Base-by-base conservation (phyloP, 805 yeast species). In the Lipomyces yamanashiensis region DNA sequence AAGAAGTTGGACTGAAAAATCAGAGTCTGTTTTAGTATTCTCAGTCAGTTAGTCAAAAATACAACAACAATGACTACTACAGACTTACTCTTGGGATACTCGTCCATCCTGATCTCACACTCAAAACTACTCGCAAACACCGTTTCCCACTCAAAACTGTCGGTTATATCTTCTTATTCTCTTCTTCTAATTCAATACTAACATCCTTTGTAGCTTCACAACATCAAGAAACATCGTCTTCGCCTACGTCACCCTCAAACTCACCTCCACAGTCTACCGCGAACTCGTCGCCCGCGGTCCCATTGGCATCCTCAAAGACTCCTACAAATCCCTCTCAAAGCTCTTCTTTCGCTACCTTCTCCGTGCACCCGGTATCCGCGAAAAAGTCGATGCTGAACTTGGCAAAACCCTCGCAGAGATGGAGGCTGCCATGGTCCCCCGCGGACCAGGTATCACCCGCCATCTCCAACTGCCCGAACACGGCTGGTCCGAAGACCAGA, bases 331-430 rank as follows among this genome's bases (percentile, higher is more conserved):
- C 13, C 52, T 59, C 5, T 62, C 63, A 6, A 40, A 63, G 17
- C 33, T 43, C 12, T 40, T 75, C 23, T 72, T 72, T 54, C 52
- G 45, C 17, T 15, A 72, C 5, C 61, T 79, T 63, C 60, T 74
- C 44, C 40, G 74, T 0, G 75, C 87, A 6, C 92, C 92, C 1
- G 77, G 82, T 0, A 65, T 90, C 28, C 83, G 79, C 60, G 66
- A 72, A 0, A 84, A 83, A 69, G 87, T 93, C 7, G 85, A 87
- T 44, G 71, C 74, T 33, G 92, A 92, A 72, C 80, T 92, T 1
- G 62, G 63, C 4, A 78, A 77, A 50, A 83, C 84, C 0, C 74
- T 82, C 1, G 73, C 52, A 0, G 77, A 79, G 23, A 75, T 93
- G 40, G 91, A 92, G 66, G 67, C 75, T 0, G 81, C 81, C 21